Evolutionary conservation across 768 basidiomycete species (phyloP), one percentile per base, ranked within the genome.

Genomic region (Pholiota microspora): DNA sequence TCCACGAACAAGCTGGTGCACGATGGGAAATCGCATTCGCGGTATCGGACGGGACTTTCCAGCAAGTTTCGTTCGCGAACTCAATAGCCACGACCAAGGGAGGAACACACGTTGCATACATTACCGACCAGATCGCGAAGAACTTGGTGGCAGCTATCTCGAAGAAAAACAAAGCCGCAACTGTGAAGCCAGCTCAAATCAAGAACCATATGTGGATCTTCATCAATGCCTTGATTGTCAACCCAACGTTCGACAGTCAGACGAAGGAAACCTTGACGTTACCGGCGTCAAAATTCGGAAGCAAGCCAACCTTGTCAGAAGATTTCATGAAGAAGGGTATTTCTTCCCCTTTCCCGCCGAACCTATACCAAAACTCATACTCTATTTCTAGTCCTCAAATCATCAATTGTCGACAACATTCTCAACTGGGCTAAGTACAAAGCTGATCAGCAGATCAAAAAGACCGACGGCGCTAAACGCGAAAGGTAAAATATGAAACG

Each of bases 181-280:
- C 89, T 0, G 89, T 98, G 64, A 98, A 98, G 69, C 81, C 92
- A 13, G 82, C 86, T 50, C 94, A 97, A 73, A 87, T 98, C 74
- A 96, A 93, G 78, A 94, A 89, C 64, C 95, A 99, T 67, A 94
- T 99, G 86, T 95, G 92, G 93, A 81, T 99, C 51, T 99, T 98
- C 64, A 86, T 99, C 66, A 98, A 98, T 64, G 85, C 92, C 12
- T 77, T 97, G 56, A 88, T 99, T 60, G 95, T 96, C 74, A 99
- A 99, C 66, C 96, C 97, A 7, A 92, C 94, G 0, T 99, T 99
- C 71, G 96, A 99, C 79, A 94, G 92, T 79, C 97, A 99, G 71
- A 98, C 97, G 32, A 99, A 99, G 75, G 97, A 99, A 69, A 89
- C 86, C 3, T 73, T 99, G 60, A 98, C 95, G 1, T 73, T 98